Base-by-base conservation (phyloP, 164 flowering plant species). In the Liquidambar formosana region DNA sequence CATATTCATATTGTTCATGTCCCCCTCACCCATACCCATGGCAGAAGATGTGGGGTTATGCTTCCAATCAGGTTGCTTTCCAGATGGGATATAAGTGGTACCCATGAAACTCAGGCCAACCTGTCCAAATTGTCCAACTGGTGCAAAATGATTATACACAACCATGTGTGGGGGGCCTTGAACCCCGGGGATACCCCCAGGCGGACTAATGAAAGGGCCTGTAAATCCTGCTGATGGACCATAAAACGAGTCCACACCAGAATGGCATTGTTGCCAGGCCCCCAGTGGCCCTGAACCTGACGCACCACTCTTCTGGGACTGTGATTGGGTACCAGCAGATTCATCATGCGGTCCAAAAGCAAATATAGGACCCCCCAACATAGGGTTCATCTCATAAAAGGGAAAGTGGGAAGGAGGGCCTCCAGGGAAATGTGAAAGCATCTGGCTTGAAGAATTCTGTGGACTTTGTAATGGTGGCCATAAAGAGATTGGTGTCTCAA, bases 51-150 rank as follows among this genome's bases (percentile, higher is more conserved):
- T 69, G 1, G 97, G 85, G 60, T 76, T 81, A 74, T 88, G 94
- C 78, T 92, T 92, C 99, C 99, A 95, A 72, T 95, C 97, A 67
- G 96, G 89, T 62, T 88, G 97, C 77, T 95, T 95, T 49, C 92
- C 96, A 60, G 97, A 90, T 15, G 99, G 94, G 54, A 95, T 83
- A 63, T 89, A 95, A 2, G 97, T 86, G 21, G 97, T 70, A 53
- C 99, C 99, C 99, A 93, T 91, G 75, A 87, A 91, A 78, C 97
- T 93, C 76, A 95, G 79, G 47, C 99, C 99, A 56, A 92, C 90
- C 77, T 92, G 97, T 63, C 97, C 97, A 81, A 84, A 92, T 76
- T 91, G 99, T 51, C 97, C 97, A 61, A 95, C 96, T 38, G 97
- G 99, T 52, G 97, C 88, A 80, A 89, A 95, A 80, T 95, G 99